Evolutionary conservation across 2,329 filamentous ascomycete species (phyloP).

Genomic region (Elsinoe arachidis): DNA sequence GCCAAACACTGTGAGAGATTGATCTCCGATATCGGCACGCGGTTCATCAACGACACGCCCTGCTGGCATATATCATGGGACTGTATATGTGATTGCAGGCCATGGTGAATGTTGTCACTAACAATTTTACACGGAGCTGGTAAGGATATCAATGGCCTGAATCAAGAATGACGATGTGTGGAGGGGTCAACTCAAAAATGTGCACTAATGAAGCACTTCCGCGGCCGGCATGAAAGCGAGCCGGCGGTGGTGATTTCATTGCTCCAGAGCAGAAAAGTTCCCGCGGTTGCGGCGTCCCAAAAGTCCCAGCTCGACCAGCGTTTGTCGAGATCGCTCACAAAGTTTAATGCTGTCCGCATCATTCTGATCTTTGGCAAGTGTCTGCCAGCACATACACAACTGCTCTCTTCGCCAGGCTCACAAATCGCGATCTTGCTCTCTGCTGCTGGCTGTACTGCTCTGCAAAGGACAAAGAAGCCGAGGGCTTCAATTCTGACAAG

Average conservation of each 20-base stretch:
- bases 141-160: not conserved
- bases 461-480: not conserved
- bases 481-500: not conserved
- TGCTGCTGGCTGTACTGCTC: not conserved
- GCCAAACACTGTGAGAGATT: not conserved
- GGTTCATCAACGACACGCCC: not conserved
- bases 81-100: no score
- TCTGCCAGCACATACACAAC: not conserved
- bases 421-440: not conserved
- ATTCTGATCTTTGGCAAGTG: not conserved
- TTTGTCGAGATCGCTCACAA: conserved; percentile 9
- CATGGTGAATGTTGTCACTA: not conserved
- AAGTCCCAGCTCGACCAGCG: conserved; percentile 1
- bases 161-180: no score
- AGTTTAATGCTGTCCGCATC: conserved; percentile 1
- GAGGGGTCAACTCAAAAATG: not conserved
- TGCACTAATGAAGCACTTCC: not conserved
- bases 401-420: not conserved
- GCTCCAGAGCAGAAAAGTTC: conserved; percentile 9
- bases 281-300: conserved; percentile 7
- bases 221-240: conserved; percentile 1
- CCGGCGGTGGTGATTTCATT: conserved; percentile 11
- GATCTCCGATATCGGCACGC: not conserved
- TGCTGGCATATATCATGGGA: not conserved
- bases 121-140: not conserved